Percentiles rank a stretch among this genome's conserved stretches.
Evolutionary conservation across 2,329 filamentous ascomycete genomes (phyloP).

Genomic region (Didymella segeticola): DNA sequence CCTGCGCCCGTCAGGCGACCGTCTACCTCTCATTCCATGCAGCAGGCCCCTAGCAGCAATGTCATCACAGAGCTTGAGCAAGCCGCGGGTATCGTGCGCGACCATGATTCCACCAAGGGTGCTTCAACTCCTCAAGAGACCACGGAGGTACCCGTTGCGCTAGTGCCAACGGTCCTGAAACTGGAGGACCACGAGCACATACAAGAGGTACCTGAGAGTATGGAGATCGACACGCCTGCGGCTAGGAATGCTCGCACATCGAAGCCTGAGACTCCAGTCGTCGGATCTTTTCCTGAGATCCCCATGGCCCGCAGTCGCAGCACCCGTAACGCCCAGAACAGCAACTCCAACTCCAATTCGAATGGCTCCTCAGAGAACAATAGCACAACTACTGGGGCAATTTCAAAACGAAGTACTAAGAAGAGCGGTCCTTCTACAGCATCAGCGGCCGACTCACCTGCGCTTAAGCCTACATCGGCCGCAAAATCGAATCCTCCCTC

Average conservation of each 20-base stretch:
- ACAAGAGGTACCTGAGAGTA: constrained; percentile 50
- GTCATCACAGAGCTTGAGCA: constrained; percentile 44
- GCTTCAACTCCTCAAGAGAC: constrained; percentile 41
- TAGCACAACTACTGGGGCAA: constrained; percentile 40
- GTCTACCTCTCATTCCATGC: constrained; percentile 47
- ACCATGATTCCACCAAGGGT: constrained; percentile 33
- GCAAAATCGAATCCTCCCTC: constrained; percentile 42
- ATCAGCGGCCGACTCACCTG: constrained; percentile 38
- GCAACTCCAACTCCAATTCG: constrained; percentile 43
- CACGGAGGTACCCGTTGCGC: constrained; percentile 27
- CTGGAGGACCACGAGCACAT: constrained; percentile 57
- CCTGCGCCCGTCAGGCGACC: constrained; percentile 37
- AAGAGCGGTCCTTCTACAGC: constrained; percentile 35
- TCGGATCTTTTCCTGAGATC: constrained; percentile 51
- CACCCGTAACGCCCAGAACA: constrained; percentile 50
- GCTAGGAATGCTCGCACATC: constrained; percentile 52
- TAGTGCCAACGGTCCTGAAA: constrained; percentile 61
- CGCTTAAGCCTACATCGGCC: constrained; percentile 30
- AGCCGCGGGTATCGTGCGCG: constrained; percentile 34
- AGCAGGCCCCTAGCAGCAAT: constrained; percentile 37
- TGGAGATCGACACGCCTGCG: constrained; percentile 43
- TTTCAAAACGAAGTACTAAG: constrained; percentile 48
- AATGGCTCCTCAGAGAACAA: constrained; percentile 51
- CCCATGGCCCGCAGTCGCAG: constrained; percentile 53
- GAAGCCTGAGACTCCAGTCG: constrained; percentile 58